Base-by-base conservation (phyloP, 2,329 filamentous ascomycete genomes). In the Seiridium unicorne region DNA sequence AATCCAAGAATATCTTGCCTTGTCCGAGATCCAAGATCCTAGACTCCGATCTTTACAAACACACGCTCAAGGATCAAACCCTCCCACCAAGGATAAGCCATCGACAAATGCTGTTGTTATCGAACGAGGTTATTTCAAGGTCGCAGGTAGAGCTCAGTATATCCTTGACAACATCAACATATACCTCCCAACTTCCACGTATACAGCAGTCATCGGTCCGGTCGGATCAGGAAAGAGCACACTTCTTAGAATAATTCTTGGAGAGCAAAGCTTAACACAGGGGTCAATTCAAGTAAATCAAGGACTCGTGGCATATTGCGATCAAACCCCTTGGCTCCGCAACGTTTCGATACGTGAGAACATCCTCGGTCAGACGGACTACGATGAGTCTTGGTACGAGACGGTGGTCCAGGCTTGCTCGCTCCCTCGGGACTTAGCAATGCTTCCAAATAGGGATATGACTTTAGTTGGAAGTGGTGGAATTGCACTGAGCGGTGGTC, bases 211-310 rank as follows among this genome's bases (percentile, higher is more conserved):
- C 18, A n/a, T 49, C 44, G 56, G 56, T 49, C 44, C 44, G 6
- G 44, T 58, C 34, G 56, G 46, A 7, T 58, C 44, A 11, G 56
- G 56, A 34, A 58, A 58, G 35, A 26, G 44, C 18, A 32, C 56
- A 11, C 35, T 58, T 11, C 47, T 49, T 56, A 67, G 44, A 65
- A 60, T 46, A 34, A 61, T 47, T 42, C 48, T 66, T 58, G 44
- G 65, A 49, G 51, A 66, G 61, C 58, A 58, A 6, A 5, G 7
- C 44, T 8, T 62, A 35, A 47, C 49, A 3, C 34, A 62, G 9
- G 67, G 67, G 31, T 36, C 31, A 18, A n/a, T 55, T n/a, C 1
- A 51, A 38, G n/a, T 49, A 18, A 93, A 91, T 71, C 89, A 95
- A 66, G 35, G 11, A 71, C 92, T 97, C 4, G 35, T 71, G 46